These are phyloP conservation scores for Aureobasidium sp. DNA, from an alignment of 2,329 filamentous ascomycete species.

Conservation along the genomic window DNA sequence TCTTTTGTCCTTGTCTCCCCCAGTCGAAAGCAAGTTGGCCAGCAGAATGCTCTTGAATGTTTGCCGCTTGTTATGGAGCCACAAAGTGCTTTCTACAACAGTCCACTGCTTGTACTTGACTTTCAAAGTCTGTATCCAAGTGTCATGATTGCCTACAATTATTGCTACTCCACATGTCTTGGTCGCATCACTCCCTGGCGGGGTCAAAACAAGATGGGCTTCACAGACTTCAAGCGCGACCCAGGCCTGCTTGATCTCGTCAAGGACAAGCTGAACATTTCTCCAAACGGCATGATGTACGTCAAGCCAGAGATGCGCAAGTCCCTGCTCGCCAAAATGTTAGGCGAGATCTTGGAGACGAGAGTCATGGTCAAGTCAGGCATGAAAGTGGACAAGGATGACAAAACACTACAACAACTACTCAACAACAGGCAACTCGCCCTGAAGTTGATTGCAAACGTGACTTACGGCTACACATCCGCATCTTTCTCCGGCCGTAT, in stretches of 20 bases:
- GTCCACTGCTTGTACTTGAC: conserved; percentile 81
- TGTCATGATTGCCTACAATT: conserved; percentile 98
- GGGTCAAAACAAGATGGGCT: conserved; percentile 91
- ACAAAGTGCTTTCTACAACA: conserved; percentile 86
- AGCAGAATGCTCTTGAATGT: conserved; percentile 90
- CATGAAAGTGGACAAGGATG: conserved; percentile 88
- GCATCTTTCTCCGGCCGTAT: conserved; percentile 94
- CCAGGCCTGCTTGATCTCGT: conserved; percentile 66
- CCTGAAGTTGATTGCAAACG: conserved; percentile 93
- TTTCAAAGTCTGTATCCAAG: conserved; percentile 96
- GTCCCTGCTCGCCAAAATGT: conserved; percentile 89
- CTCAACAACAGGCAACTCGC: conserved; percentile 91
- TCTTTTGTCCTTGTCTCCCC: conserved; percentile 87
- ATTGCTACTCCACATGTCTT: conserved; percentile 95
- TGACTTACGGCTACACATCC: conserved; percentile 96
- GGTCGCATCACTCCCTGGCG: conserved; percentile 80
- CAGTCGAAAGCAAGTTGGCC: conserved; percentile 81
- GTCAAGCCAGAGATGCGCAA: conserved; percentile 76
- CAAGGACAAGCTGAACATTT: conserved; percentile 78
- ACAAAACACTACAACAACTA: conserved; percentile 74
- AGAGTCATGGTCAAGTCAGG: conserved; percentile 96
- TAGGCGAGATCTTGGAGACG: conserved; percentile 90
- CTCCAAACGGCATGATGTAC: conserved; percentile 97
- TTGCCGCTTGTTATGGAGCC: conserved; percentile 96
- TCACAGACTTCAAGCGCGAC: conserved; percentile 74